Conservation (phyloP, 805 yeast genomes). For the Sugiyamaella americana region DNA sequence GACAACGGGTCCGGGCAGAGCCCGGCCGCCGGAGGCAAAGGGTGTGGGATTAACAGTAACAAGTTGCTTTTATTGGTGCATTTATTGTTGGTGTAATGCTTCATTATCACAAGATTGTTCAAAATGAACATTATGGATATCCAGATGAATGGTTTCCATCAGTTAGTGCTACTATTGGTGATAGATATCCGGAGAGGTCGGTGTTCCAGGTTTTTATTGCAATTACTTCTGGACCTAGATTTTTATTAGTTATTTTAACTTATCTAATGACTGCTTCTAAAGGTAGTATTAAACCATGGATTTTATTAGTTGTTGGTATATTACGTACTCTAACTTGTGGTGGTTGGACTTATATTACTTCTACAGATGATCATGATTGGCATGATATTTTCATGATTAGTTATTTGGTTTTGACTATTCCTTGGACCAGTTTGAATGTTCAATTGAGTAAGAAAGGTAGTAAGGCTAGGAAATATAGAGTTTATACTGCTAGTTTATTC, state of each 20-base stretch:
- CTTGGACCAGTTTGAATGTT: constrained; percentile 74
- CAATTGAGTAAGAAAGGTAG: constrained; percentile 44
- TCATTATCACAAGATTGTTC: constrained; percentile 83
- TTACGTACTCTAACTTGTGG: constrained; percentile 94
- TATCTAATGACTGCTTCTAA: constrained; percentile 35
- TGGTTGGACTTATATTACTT: constrained; percentile 97
- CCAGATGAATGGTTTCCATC: constrained; percentile 99
- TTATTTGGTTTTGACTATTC: constrained; percentile 81
- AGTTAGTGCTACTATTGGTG: constrained; percentile 96
- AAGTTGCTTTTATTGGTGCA: constrained; percentile 67
- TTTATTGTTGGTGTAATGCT: constrained; percentile 64
- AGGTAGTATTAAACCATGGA: constrained; percentile 34
- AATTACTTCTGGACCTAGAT: constrained; percentile 88
- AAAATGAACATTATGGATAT: constrained; percentile 79
- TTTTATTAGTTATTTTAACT: constrained; percentile 50
- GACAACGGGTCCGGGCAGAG: too few relatives aligned
- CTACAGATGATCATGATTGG: constrained; percentile 94
- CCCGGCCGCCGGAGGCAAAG: too few relatives aligned
- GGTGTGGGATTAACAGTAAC: too few relatives aligned
- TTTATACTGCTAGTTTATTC: constrained; percentile 51
- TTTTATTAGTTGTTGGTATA: constrained; percentile 50
- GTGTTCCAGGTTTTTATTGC: constrained; percentile 89
- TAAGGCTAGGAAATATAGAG: constrained; percentile 42
- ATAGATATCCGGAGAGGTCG: constrained; percentile 91
- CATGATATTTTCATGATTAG: constrained; percentile 94